These are phyloP conservation scores for Backusella morwellensis DNA, from an alignment of 192 early-diverging fungal species.

Conservation along the genomic window DNA sequence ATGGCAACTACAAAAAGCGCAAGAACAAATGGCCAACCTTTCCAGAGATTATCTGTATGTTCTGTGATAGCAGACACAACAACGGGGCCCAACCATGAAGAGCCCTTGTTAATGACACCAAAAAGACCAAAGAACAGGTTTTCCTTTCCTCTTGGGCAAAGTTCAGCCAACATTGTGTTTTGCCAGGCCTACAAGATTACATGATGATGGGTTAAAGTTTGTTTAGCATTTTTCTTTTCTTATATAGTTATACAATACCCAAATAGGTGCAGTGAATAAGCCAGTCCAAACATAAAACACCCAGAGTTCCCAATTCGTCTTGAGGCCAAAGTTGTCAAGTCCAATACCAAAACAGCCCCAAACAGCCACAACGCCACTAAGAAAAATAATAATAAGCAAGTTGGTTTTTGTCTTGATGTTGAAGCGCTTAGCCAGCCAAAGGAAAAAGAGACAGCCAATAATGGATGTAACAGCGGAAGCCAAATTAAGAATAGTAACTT, in stretches of 20 bases:
- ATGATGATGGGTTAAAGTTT: background rate
- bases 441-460: slow-evolving; percentile 54
- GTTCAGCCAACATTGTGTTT: slow-evolving; percentile 60
- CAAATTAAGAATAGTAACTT: slow-evolving; percentile 56
- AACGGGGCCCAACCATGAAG: slow-evolving; percentile 71
- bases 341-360: slow-evolving; percentile 66
- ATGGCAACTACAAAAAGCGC: slow-evolving; percentile 52
- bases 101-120: slow-evolving; percentile 70
- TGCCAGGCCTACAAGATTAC: slow-evolving; percentile 37
- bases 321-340: slow-evolving; percentile 49
- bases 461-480: slow-evolving; percentile 52
- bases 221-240: background rate
- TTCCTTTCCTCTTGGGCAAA: slow-evolving; percentile 65
- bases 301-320: slow-evolving; percentile 55
- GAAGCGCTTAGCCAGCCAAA: slow-evolving; percentile 51
- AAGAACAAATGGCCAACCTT: slow-evolving; percentile 55
- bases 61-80: slow-evolving; percentile 64
- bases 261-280: slow-evolving; percentile 57
- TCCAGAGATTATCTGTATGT: slow-evolving; percentile 48
- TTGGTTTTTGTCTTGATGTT: slow-evolving; percentile 48
- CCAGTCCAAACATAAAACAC: slow-evolving; percentile 57
- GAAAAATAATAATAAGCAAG: slow-evolving; percentile 46
- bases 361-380: slow-evolving; percentile 54
- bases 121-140: slow-evolving; percentile 71
- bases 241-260: slow-evolving; percentile 10